These are phyloP conservation scores for Penicillium dipodomyicola DNA, from an alignment of 495 filamentous ascomycete species.

Conservation along the genomic window DNA sequence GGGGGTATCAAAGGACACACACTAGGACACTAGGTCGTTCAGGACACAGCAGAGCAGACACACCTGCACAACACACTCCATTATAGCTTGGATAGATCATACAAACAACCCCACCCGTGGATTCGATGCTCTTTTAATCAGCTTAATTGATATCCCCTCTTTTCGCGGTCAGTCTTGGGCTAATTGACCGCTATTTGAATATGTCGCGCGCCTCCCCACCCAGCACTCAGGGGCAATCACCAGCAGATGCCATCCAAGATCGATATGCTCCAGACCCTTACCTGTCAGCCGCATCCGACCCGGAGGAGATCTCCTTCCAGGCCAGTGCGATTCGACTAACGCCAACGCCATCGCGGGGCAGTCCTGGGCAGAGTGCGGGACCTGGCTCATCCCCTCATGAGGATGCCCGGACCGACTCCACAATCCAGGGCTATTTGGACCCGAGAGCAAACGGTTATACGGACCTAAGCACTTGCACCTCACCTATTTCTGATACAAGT, in stretches of 20 bases:
- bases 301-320: conserved; percentile 39
- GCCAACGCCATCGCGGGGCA: conserved; percentile 31
- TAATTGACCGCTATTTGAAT: conserved; percentile 9
- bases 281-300: conserved; percentile 40
- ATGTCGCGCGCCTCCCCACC: conserved; percentile 28
- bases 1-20: not conserved
- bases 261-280: conserved; percentile 36
- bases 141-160: not conserved
- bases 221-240: conserved; percentile 21
- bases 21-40: too few relatives aligned
- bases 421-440: conserved; percentile 16
- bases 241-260: conserved; percentile 22
- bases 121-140: not conserved
- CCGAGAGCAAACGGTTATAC: conserved; percentile 16
- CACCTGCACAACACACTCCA: not conserved
- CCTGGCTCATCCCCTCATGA: conserved; percentile 18
- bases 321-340: conserved; percentile 38
- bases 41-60: not conserved
- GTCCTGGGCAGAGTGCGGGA: conserved; percentile 16
- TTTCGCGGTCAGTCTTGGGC: not conserved
- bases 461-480: conserved; percentile 14
- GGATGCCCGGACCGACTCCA: conserved; percentile 15
- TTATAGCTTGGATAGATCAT: not conserved
- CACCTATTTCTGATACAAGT: conserved; percentile 9
- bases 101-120: not conserved